A percentile compares a stretch with the other conserved stretches of the same genome.
These are phyloP conservation scores for Pythium myriotylum DNA, from an alignment of 352 stramenopile species.

Conservation along the genomic window DNA sequence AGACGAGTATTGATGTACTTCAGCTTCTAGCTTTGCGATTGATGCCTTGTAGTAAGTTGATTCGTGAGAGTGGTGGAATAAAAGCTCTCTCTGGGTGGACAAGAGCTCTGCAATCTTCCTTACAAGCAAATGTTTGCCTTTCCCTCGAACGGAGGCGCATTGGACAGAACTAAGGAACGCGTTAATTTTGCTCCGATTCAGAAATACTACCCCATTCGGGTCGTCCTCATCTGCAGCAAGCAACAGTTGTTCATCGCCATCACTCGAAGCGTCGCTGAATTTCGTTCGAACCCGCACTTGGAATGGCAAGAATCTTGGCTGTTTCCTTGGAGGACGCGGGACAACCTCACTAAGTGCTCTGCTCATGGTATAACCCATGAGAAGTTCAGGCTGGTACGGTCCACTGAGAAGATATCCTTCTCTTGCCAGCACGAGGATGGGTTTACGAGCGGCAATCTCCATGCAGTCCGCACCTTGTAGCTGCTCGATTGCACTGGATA, in stretches of 20 bases:
- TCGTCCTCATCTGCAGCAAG: conserved; percentile 44
- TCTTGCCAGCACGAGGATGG: conserved; percentile 40
- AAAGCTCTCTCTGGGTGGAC: conserved; percentile 44
- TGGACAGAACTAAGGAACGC: conserved; percentile 59
- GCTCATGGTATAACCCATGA: conserved; percentile 42
- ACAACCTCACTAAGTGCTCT: conserved; percentile 38
- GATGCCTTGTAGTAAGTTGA: conserved; percentile 33
- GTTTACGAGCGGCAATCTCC: background rate
- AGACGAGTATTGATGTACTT: conserved; percentile 40
- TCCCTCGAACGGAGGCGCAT: conserved; percentile 38
- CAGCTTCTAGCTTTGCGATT: conserved; percentile 40
- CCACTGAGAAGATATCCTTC: conserved; percentile 49
- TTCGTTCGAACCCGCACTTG: conserved; percentile 23
- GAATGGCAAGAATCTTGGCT: conserved; percentile 41
- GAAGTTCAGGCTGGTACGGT: conserved; percentile 50
- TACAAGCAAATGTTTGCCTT: conserved; percentile 51
- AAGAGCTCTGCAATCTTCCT: conserved; percentile 51
- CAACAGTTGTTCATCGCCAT: conserved; percentile 24
- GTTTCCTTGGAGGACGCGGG: conserved; percentile 7
- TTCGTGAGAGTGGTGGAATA: conserved; percentile 38
- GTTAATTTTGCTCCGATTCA: conserved; percentile 70
- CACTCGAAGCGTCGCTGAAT: conserved; percentile 11
- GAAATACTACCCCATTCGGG: conserved; percentile 42
- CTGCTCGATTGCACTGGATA: conserved; percentile 50
- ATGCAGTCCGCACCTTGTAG: conserved; percentile 8